Base-by-base conservation (phyloP, 2,329 filamentous ascomycete genomes). In the Grosmannia penicillata region DNA sequence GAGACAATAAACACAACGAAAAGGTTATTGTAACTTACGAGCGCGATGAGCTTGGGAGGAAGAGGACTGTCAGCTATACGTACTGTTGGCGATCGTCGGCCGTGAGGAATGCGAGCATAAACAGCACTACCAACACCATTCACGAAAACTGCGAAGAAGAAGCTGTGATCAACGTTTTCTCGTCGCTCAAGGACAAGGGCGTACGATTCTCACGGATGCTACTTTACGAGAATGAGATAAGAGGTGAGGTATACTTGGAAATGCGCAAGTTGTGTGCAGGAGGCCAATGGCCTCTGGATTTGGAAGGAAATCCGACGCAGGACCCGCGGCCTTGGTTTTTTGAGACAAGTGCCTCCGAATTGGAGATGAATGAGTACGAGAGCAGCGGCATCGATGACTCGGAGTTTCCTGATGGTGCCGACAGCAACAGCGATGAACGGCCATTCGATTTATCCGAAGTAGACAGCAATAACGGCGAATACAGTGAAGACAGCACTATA, bases 111-210 rank as follows among this genome's bases (percentile, higher is more conserved):
- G 29, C 13, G 6, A 19, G 23, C 27, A 34, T 5, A 21, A 32
- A 24, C 34, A 17, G 6, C 29, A 17, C 8, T 3, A 35, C 21
- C 21, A 14, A 23, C 13, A 26, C n/a, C n/a, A n/a, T n/a, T n/a
- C n/a, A 33, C 13, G 35, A 22, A 14, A 37, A 35, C 27, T 40
- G 36, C 9, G 24, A 57, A 51, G 43, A 44, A 17, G 45, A 39
- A 3, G 34, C 17, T 4, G 42, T 43, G 11, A 42, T 47, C 24
- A 43, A 42, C 37, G 33, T 42, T n/a, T 30, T 47, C n/a, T 14
- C 29, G 6, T 14, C 13, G 4, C 24, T 43, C 8, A 30, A 30
- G 26, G 26, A 36, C 1, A 39, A 33, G 23, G 45, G 43, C 30
- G 41, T 45, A 7, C 39, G 43, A 3, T 41, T 39, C 33, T 42